Base-by-base conservation (phyloP, 306 rosid genomes). In the Bauhinia variegata region DNA sequence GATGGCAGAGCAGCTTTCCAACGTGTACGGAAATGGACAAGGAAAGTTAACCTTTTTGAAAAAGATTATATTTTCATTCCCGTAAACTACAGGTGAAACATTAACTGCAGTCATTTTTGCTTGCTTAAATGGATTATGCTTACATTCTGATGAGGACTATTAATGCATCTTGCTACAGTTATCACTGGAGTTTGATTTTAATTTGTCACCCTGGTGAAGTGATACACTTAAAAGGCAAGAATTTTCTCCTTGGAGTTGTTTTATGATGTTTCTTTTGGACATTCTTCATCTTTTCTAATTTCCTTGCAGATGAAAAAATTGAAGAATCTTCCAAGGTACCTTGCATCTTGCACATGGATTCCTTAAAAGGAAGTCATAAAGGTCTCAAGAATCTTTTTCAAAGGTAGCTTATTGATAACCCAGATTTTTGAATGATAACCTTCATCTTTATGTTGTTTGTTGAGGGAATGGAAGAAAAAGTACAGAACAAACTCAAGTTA, bases 321-420 rank as follows among this genome's bases (percentile, higher is more conserved):
- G 76, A 79, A 38, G 74, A 71, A 60, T 72, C 71, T 37, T 52
- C 78, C 32, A 85, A 70, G 75, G 75, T 83, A 47, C 91, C 95
- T 54, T 88, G 95, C 79, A 83, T 88, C 51, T 83, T 88, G 80
- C 95, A 88, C 79, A 83, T 85, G 95, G 89, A 88, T 78, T 88
- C 95, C 56, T 72, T 85, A 41, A 80, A 63, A 75, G 95, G 89
- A 74, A 83, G 81, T 75, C 95, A 88, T 74, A 85, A 53, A 48
- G 91, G 86, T 66, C 87, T 88, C 17, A 79, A 79, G 68, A 79
- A 79, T 70, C 50, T 85, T 74, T 57, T 88, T 50, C 95, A 75
- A 72, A 85, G 95, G 95, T 85, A 75, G 70, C 55, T 54, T 63
- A 23, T 56, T 70, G 59, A 70, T 72, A 60, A 37, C 61, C 23